phyloP scores from a whole-genome alignment of 1,284 basidiomycete genomes.

The Kwoniella shivajii region DNA sequence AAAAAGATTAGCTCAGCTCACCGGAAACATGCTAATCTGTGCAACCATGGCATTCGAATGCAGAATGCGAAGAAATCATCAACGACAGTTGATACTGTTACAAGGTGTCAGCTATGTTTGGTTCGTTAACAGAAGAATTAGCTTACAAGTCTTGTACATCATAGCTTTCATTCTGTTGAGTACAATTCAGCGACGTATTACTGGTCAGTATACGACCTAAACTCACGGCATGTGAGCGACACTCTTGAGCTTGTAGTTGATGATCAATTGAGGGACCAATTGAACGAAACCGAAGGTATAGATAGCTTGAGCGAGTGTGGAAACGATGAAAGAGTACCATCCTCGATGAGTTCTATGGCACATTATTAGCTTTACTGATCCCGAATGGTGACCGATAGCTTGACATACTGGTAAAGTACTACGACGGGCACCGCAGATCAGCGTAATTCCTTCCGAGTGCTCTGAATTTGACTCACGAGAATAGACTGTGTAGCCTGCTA shows the following conservation, averaged over 20 bases:
- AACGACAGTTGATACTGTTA: slow-evolving; percentile 59
- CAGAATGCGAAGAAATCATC: slow-evolving; percentile 89
- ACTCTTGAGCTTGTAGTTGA: slow-evolving; percentile 94
- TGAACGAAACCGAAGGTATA: slow-evolving; percentile 95
- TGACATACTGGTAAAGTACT: slow-evolving; percentile 66
- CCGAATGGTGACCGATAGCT: background rate
- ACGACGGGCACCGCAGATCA: background rate
- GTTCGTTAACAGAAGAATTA: background rate
- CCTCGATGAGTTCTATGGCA: slow-evolving; percentile 69
- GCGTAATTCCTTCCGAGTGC: background rate
- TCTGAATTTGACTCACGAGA: slow-evolving; percentile 57
- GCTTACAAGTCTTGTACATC: slow-evolving; percentile 81
- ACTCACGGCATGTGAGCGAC: slow-evolving; percentile 51
- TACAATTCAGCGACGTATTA: background rate
- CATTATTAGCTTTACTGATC: background rate
- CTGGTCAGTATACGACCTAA: no score
- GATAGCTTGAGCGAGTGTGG: slow-evolving; percentile 57
- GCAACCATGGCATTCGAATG: slow-evolving; percentile 93
- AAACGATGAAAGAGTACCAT: slow-evolving; percentile 94
- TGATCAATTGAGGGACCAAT: slow-evolving; percentile 80
- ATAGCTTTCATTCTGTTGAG: slow-evolving; percentile 79
- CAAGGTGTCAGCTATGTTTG: slow-evolving; percentile 7
- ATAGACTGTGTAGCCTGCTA: slow-evolving; percentile 85
- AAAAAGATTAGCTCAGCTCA: background rate
- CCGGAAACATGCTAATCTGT: slow-evolving; percentile 60